phyloP scores from a whole-genome alignment of 148 eudicot species.

The Fagopyrum tataricum region DNA sequence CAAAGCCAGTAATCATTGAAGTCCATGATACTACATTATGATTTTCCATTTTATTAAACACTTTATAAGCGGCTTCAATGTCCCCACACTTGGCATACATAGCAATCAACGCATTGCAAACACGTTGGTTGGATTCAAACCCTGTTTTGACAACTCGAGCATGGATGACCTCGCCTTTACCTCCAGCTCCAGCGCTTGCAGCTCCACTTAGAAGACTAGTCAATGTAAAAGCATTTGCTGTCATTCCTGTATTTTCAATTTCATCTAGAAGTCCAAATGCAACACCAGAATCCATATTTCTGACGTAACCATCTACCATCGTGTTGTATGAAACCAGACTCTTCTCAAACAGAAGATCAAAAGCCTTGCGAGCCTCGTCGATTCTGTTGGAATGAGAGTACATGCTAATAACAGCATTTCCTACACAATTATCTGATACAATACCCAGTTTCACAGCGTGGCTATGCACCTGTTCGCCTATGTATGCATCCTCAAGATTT shows the following conservation, averaged over 20 bases:
- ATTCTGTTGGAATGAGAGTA: constrained; percentile 39
- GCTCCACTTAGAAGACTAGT: constrained; percentile 64
- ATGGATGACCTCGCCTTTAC: constrained; percentile 65
- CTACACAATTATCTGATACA: constrained; percentile 39
- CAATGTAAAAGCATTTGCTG: constrained; percentile 46
- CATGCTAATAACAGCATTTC: constrained; percentile 53
- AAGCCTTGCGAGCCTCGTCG: constrained; percentile 52
- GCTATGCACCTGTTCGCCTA: constrained; percentile 46
- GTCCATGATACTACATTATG: constrained; percentile 64
- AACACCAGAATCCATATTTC: constrained; percentile 23
- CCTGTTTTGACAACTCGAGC: constrained; percentile 45
- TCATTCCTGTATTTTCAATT: constrained; percentile 21
- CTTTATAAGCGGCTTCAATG: constrained; percentile 45
- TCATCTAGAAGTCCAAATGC: constrained; percentile 35
- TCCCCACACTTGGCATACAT: constrained; percentile 72
- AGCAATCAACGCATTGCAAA: constrained; percentile 51
- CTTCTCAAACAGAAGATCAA: constrained; percentile 47
- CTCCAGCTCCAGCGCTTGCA: constrained; percentile 46
- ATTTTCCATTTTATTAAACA: constrained; percentile 34
- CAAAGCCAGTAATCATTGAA: constrained; percentile 55
- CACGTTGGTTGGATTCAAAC: constrained; percentile 31
- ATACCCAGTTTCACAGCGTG: constrained; percentile 48
- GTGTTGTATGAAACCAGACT: constrained; percentile 45
- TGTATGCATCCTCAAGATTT: constrained; percentile 29
- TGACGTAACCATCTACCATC: constrained; percentile 42